Conservation (phyloP, 306 rosid species). For the Sesbania bispinosa region DNA sequence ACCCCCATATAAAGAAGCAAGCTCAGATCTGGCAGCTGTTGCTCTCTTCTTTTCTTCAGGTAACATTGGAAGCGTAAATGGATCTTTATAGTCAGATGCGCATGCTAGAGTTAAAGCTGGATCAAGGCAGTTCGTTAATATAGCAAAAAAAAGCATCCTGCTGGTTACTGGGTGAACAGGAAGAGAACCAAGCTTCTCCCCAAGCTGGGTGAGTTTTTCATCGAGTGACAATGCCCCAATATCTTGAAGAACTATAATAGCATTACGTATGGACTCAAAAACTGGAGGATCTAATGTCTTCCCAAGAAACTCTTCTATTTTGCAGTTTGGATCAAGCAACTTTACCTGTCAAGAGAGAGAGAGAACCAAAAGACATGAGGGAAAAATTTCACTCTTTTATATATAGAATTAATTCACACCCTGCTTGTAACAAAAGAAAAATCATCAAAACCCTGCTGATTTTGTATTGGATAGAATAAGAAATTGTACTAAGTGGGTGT, state of each 20-base stretch:
- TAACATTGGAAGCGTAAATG: conserved; percentile 76
- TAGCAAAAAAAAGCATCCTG: conserved; percentile 86
- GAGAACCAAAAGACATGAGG: background rate
- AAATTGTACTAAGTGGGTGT: background rate
- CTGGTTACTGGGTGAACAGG: conserved; percentile 92
- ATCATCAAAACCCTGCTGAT: background rate
- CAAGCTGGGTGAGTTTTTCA: conserved; percentile 75
- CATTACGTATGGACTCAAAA: conserved; percentile 73
- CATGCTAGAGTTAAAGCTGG: conserved; percentile 97
- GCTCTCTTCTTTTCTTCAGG: conserved; percentile 59
- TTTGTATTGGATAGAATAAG: background rate
- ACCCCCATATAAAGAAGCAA: conserved; percentile 78
- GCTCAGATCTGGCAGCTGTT: conserved; percentile 56
- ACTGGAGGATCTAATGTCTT: conserved; percentile 94
- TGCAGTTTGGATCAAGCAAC: conserved; percentile 74
- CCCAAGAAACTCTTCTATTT: conserved; percentile 58
- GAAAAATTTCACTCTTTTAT: background rate
- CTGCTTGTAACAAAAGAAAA: background rate
- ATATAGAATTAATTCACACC: conserved; percentile 4
- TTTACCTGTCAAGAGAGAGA: conserved; percentile 59
- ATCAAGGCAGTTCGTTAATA: conserved; percentile 89
- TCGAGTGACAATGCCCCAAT: conserved; percentile 82
- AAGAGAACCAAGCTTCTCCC: conserved; percentile 83
- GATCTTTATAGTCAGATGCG: conserved; percentile 80
- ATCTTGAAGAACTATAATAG: conserved; percentile 72